Evolutionary conservation across 495 filamentous ascomycete genomes (phyloP).

Genomic region (Penicillium goetzii): DNA sequence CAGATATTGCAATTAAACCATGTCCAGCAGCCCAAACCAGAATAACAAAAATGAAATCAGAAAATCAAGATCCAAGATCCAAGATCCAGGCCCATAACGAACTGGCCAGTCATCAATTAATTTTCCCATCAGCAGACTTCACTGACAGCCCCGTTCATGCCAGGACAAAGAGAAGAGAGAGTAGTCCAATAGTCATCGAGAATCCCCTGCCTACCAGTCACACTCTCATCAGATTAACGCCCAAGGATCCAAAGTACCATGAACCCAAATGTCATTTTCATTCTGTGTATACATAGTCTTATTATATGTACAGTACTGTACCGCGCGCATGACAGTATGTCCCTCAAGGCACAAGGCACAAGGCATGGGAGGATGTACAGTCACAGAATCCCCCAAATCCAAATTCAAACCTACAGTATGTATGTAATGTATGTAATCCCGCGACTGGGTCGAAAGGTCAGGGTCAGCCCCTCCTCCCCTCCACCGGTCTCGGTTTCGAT

Average conservation of each 20-base stretch:
- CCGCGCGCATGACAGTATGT: too few species aligned
- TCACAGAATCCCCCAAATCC: too few species aligned
- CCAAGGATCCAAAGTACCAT: background rate
- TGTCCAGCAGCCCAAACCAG: background rate
- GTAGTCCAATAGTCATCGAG: background rate
- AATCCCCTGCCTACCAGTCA: background rate
- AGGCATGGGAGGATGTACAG: too few species aligned
- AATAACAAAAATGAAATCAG: background rate
- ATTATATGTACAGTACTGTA: background rate
- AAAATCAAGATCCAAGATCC: background rate
- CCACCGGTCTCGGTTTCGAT: constrained; percentile 11
- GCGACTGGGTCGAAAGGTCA: background rate
- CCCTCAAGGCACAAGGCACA: too few species aligned
- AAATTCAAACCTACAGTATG: too few species aligned
- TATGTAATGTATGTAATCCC: too few species aligned
- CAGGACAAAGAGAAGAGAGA: background rate
- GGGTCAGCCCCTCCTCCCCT: background rate
- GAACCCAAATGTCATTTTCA: background rate
- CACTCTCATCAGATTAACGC: background rate
- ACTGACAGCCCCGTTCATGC: constrained; percentile 1
- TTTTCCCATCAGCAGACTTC: background rate
- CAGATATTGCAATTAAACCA: background rate
- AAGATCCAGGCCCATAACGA: background rate
- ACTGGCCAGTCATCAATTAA: background rate
- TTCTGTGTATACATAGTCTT: background rate